Percentiles rank a stretch among this genome's conserved stretches.
Evolutionary conservation across 768 basidiomycete genomes (phyloP).

Genomic region (Piloderma croceum): DNA sequence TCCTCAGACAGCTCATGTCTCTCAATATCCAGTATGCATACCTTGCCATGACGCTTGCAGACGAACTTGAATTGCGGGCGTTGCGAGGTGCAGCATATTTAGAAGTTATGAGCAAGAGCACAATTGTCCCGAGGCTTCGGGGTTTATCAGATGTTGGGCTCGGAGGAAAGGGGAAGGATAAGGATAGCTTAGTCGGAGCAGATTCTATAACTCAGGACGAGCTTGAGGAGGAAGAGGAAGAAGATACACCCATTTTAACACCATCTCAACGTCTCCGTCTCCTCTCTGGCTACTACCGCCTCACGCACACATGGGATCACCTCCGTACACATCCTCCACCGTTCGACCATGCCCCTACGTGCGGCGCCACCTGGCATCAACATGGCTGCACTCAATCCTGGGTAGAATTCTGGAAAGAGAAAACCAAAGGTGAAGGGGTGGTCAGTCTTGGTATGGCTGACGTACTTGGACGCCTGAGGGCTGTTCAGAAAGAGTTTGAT

Average conservation of each 20-base stretch:
- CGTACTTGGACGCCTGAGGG: conserved; percentile 58
- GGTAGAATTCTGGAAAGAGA: conserved; percentile 78
- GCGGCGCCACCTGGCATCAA: conserved; percentile 67
- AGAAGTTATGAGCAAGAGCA: conserved; percentile 64
- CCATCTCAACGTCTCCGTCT: conserved; percentile 58
- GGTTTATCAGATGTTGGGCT: conserved; percentile 17
- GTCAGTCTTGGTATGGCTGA: conserved; percentile 57
- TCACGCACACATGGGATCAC: conserved; percentile 61
- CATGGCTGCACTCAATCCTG: conserved; percentile 68
- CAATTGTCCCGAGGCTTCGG: conserved; percentile 28
- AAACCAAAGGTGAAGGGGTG: conserved; percentile 56
- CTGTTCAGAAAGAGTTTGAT: conserved; percentile 63
- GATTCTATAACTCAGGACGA: no score
- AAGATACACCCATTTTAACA: no score
- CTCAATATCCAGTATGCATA: conserved; percentile 62
- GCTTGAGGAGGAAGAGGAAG: no score
- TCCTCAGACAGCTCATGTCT: conserved; percentile 58
- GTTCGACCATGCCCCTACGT: conserved; percentile 62
- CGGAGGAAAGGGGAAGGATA: conserved; percentile 36
- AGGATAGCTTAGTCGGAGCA: conserved; percentile 48
- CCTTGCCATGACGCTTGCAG: conserved; percentile 66
- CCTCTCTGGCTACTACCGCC: conserved; percentile 64
- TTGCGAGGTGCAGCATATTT: conserved; percentile 65
- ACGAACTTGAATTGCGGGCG: conserved; percentile 57
- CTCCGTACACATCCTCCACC: conserved; percentile 49